phyloP scores from a whole-genome alignment of 345 rosid genomes.

The Limnanthes douglasii region DNA sequence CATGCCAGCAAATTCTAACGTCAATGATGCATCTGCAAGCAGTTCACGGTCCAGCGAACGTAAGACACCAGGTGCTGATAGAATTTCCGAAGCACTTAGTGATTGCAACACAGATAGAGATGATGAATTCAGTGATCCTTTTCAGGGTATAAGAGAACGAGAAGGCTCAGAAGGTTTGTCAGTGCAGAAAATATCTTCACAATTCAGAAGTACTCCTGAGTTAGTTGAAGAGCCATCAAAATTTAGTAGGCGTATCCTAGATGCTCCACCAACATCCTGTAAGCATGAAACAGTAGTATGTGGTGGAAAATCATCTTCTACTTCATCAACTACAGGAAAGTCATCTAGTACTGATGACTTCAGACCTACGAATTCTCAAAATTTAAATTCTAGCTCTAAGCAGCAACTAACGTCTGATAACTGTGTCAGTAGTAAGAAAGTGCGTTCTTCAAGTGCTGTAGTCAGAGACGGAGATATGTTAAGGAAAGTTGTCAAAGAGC shows the following conservation, averaged over 20 bases:
- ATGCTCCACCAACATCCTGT: constrained; percentile 17
- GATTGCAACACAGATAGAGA: constrained; percentile 18
- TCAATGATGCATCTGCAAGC: constrained; percentile 13
- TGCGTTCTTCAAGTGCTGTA: constrained; percentile 24
- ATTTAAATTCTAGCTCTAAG: constrained; percentile 19
- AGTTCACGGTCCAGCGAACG: constrained; percentile 21
- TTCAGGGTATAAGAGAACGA: constrained; percentile 18
- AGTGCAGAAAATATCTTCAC: constrained; percentile 18
- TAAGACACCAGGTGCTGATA: constrained; percentile 20
- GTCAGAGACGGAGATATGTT: constrained; percentile 29
- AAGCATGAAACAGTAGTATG: constrained; percentile 24
- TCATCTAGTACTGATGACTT: constrained; percentile 22
- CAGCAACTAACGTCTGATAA: constrained; percentile 20
- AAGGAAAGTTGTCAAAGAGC: constrained; percentile 32
- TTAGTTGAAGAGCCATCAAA: constrained; percentile 25
- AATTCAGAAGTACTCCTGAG: constrained; percentile 19
- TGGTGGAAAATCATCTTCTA: constrained; percentile 33
- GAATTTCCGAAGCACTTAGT: constrained; percentile 25
- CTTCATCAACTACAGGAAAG: constrained; percentile 17
- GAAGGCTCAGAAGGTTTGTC: constrained; percentile 16
- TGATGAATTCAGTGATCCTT: constrained; percentile 13
- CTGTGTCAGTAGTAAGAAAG: constrained; percentile 23
- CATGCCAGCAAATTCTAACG: constrained; percentile 18
- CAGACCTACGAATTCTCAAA: constrained; percentile 32
- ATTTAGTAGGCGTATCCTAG: constrained; percentile 16